Evolutionary conservation across 495 filamentous ascomycete genomes (phyloP), one percentile per base, ranked within the genome.

Genomic region (Aspergillus carlsbadensis): DNA sequence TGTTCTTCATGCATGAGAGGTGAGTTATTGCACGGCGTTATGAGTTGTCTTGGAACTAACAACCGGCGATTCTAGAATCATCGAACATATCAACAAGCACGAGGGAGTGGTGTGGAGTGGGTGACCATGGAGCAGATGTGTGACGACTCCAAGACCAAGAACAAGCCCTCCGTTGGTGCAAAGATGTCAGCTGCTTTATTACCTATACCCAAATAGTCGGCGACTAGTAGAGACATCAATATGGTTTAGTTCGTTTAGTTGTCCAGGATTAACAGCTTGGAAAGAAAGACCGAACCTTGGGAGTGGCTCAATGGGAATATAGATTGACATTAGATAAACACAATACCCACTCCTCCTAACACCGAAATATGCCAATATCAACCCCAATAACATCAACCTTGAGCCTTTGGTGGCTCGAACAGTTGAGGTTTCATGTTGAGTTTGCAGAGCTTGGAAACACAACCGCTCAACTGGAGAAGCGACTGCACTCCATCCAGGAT

Each of bases 401-500:
- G 75, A 41, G 63, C 65, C 56, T 67, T 71, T 6, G 78, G 75
- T 5, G 78, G 73, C 65, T 86, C 73, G 68, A 97, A 97, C n/a
- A 89, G 82, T 61, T 88, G 84, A 14, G 90, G 88, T 64, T 92
- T 88, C 93, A 98, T 97, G 68, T 96, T 96, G 66, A 97, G 84
- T 79, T 87, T 95, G 67, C 89, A 91, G 49, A 99, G 78, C 58
- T 91, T 84, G 8, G 90, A 90, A 42, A 98, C 81, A 66, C 92
- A 96, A 20, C 94, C 94, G 65, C 87, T 92, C 35, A 99, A 77
- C 67, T 99, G 94, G 52, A 98, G 82, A 39, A 96, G 76, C 3
- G 93, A 97, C 75, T 96, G 92, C 47, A 99, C 91, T 20, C 94
- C 94, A 60, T 99, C 94, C 37, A 98, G 76, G 50, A 99, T 93